A percentile compares a stretch with the other conserved stretches of the same genome.
Conservation (phyloP, 2,329 filamentous ascomycete genomes). For the Ceratocystiopsis minuta region DNA sequence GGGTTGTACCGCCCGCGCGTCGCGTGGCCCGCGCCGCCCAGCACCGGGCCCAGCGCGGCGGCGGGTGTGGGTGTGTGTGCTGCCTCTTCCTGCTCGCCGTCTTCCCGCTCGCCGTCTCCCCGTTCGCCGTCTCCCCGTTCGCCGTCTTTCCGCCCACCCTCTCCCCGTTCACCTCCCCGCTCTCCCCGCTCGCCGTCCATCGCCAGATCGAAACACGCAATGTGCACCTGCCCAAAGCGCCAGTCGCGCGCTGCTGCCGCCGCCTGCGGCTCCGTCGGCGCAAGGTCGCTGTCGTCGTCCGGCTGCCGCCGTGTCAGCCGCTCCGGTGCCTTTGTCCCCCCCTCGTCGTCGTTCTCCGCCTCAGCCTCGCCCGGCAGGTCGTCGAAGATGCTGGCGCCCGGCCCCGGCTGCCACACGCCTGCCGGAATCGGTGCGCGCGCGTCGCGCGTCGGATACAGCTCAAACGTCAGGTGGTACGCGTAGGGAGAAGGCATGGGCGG, state of each 20-base stretch:
- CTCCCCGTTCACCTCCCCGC: too few species aligned
- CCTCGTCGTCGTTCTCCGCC: conserved; percentile 2
- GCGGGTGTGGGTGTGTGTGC: conserved; percentile 7
- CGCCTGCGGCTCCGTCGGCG: too few species aligned
- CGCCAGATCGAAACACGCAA: conserved; percentile 55
- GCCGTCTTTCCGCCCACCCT: conserved; percentile 6
- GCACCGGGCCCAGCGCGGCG: conserved; percentile 30
- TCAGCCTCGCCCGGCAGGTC: conserved; percentile 32
- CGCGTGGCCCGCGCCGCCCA: conserved; percentile 46
- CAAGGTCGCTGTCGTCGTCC: too few species aligned
- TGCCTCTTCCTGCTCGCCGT: conserved; percentile 3
- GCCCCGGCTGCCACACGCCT: conserved; percentile 30
- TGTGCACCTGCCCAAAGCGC: conserved; percentile 60
- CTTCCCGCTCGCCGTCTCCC: conserved; percentile 3
- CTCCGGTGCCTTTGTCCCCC: background rate
- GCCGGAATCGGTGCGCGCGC: conserved; percentile 12
- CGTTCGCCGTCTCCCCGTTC: background rate
- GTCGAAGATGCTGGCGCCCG: conserved; percentile 34
- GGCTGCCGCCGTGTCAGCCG: conserved; percentile 27
- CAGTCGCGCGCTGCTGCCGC: conserved; percentile 37
- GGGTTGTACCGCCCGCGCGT: conserved; percentile 70
- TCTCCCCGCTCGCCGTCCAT: conserved; percentile 22
- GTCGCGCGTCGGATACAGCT: conserved; percentile 36
- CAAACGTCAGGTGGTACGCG: conserved; percentile 49
- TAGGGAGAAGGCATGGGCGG: conserved; percentile 37